Base-by-base conservation (phyloP, 805 yeast species). In the Ogataea populi-albae region DNA sequence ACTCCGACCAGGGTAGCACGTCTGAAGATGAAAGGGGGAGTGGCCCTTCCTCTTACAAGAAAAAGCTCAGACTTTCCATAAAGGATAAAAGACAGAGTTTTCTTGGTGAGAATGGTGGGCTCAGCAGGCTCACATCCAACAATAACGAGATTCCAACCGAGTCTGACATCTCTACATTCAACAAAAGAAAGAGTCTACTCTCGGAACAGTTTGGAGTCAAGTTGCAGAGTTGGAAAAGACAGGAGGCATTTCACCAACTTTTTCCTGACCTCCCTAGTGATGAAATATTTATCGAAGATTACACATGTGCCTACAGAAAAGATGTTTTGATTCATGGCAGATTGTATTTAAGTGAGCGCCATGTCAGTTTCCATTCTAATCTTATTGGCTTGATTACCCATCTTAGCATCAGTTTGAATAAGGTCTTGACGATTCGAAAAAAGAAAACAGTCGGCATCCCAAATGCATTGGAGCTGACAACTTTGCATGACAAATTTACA, bases 281-380 rank as follows among this genome's bases (percentile, higher is more conserved):
- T 18, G 89, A 81, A 47, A 57, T 66, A 20, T 63, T 80, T n/a
- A 64, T 81, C 26, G 77, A 71, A 18, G 86, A 79, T 44, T 76
- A 64, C 49, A 69, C 77, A 14, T 81, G 88, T 61, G 88, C 88
- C 0, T 63, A 73, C 20, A 38, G 54, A n/a, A 77, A 79, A 14
- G 88, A 82, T 46, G 77, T 82, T 25, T 58, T 82, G 21, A 66
- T 79, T 12, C 89, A 82, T 43, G 89, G 89, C 12, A 69, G 74
- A 42, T 50, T 82, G 52, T 81, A 75, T 54, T 57, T 82, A 5
- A 68, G 79, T 26, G 76, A 75, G 37, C 63, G 66, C 36, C 70
- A 68, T 47, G 56, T 82, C 12, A 71, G 81, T 47, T 82, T 82
- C 58, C 77, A 78, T 45, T 77, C 86, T 1, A 81, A 79, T 45